phyloP scores from a whole-genome alignment of 1,284 basidiomycete species.

The Rhizoctonia solani region DNA sequence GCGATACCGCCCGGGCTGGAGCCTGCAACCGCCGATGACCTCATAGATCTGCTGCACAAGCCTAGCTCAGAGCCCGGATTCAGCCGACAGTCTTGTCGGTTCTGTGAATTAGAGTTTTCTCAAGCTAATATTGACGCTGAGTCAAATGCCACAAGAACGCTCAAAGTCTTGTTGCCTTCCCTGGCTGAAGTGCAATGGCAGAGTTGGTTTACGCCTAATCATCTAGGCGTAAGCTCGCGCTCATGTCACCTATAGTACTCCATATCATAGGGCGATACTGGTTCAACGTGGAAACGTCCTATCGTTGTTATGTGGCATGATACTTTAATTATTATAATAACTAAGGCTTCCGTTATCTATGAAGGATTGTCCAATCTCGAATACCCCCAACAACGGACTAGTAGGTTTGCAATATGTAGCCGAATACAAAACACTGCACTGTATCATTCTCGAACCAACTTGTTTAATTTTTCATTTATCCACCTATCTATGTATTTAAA shows the following conservation, averaged over 20 bases:
- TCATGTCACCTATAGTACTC: background rate
- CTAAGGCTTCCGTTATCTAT: too few relatives aligned
- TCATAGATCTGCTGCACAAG: conserved; percentile 5
- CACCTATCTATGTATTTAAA: too few relatives aligned
- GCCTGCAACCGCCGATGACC: conserved; percentile 5
- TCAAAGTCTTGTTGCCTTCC: background rate
- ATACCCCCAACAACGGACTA: too few relatives aligned
- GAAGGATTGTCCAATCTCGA: too few relatives aligned
- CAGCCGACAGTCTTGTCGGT: background rate
- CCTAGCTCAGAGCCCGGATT: background rate
- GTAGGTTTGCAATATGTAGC: too few relatives aligned
- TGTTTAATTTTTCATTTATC: background rate
- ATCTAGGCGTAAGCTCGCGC: conserved; percentile 6
- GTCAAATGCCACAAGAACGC: background rate
- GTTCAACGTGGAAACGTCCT: too few relatives aligned
- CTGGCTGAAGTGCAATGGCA: conserved; percentile 13
- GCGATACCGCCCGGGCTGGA: conserved; percentile 3
- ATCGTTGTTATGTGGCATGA: too few relatives aligned
- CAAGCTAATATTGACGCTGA: conserved; percentile 14
- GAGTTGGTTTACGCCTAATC: conserved; percentile 14
- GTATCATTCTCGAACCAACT: background rate
- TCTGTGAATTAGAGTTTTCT: background rate
- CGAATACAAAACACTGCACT: too few relatives aligned
- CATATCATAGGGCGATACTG: too few relatives aligned
- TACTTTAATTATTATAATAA: too few relatives aligned